phyloP scores from a whole-genome alignment of 1,284 basidiomycete species.

The Kwoniella shivajii region DNA sequence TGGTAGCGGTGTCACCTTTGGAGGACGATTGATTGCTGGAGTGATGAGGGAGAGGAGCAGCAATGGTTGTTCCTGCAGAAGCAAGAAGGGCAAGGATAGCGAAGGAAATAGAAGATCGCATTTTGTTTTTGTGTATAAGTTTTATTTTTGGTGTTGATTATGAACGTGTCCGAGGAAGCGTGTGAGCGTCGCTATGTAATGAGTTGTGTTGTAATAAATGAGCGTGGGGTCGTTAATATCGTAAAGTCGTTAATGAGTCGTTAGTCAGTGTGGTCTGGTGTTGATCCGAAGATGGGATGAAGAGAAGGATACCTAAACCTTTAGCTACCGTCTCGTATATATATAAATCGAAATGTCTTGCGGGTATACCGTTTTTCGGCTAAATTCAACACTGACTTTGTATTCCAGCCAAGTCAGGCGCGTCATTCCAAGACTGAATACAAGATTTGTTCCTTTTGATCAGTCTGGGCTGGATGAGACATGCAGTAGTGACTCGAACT shows the following conservation, averaged over 20 bases:
- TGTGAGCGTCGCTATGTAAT: background rate
- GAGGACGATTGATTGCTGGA: background rate
- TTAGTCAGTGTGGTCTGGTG: background rate
- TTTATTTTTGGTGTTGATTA: background rate
- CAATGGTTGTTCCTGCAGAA: conserved; percentile 19
- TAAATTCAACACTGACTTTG: background rate
- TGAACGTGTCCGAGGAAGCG: too few species aligned
- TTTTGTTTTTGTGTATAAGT: conserved; percentile 10
- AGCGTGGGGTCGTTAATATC: conserved; percentile 15
- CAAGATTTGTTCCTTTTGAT: background rate
- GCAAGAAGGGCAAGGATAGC: conserved; percentile 35
- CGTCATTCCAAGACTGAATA: background rate
- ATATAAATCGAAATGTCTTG: too few species aligned
- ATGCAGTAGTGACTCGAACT: too few species aligned
- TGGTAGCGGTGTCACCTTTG: background rate
- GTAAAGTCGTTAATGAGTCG: conserved; percentile 19
- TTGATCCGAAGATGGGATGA: conserved; percentile 20
- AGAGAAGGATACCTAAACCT: too few species aligned
- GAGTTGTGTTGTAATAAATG: background rate
- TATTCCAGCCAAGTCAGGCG: background rate
- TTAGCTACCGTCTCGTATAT: too few species aligned
- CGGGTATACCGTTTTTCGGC: too few species aligned
- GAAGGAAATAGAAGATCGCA: conserved; percentile 34
- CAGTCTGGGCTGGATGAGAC: conserved; percentile 1
- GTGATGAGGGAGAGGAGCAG: conserved; percentile 14